Conservation (phyloP, 1,139 yeast genomes). For the Candida sp. region DNA sequence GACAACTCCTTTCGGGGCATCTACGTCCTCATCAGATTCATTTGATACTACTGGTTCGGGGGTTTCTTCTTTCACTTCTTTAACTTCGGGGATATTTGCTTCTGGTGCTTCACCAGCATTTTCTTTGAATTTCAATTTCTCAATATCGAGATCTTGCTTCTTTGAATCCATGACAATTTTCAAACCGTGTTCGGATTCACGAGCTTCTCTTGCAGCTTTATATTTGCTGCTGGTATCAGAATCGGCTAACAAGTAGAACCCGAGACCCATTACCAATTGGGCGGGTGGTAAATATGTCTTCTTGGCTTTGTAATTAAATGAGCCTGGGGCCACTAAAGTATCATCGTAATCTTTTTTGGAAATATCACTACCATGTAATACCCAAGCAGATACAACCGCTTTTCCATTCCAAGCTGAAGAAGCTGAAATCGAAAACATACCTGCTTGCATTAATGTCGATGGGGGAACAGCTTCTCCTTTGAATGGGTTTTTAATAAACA, state of each 20-base stretch:
- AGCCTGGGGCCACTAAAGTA: conserved; percentile 61
- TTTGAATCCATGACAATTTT: conserved; percentile 35
- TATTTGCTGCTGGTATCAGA: conserved; percentile 47
- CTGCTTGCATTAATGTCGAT: conserved; percentile 85
- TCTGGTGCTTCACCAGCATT: conserved; percentile 10
- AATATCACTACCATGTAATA: conserved; percentile 61
- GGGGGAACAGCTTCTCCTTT: conserved; percentile 69
- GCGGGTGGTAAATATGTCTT: conserved; percentile 75
- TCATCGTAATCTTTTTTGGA: conserved; percentile 69
- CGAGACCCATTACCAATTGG: conserved; percentile 88
- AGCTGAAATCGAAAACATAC: conserved; percentile 75
- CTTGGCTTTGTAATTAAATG: conserved; percentile 52
- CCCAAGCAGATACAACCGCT: conserved; percentile 81
- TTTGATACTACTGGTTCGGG: conserved; percentile 1
- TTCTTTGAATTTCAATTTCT: conserved; percentile 10
- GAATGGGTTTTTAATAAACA: conserved; percentile 75
- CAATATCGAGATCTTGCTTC: conserved; percentile 27
- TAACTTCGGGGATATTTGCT: conserved; percentile 10
- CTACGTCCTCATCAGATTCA: conserved; percentile 1
- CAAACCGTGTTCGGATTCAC: conserved; percentile 47
- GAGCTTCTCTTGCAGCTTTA: conserved; percentile 28
- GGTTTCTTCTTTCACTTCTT: conserved; percentile 8
- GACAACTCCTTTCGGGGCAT: conserved; percentile 14
- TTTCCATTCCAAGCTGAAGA: conserved; percentile 91
- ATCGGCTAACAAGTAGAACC: conserved; percentile 70